Evolutionary conservation across 345 rosid species (phyloP).

Genomic region (Barbarea vulgaris): DNA sequence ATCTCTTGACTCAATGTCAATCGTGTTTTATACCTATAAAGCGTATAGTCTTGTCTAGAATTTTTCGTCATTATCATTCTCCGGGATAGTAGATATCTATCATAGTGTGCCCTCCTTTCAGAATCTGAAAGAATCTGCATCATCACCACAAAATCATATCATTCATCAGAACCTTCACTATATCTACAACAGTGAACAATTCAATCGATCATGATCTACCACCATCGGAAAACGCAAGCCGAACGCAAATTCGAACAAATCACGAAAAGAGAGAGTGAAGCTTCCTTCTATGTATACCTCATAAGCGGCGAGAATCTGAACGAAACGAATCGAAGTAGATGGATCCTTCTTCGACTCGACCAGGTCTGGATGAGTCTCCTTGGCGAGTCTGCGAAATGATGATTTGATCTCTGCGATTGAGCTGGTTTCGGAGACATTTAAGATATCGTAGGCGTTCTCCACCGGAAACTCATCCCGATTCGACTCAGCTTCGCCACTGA

Average conservation of each 20-base stretch:
- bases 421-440: constrained; percentile 66
- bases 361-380: constrained; percentile 92
- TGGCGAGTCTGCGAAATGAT: constrained; percentile 81
- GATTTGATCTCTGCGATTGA: constrained; percentile 85
- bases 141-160: constrained; percentile 25
- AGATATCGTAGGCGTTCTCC: constrained; percentile 71
- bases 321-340: constrained; percentile 61
- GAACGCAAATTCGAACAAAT: too few species aligned
- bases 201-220: not conserved
- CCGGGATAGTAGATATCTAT: constrained; percentile 60
- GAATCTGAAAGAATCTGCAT: constrained; percentile 92
- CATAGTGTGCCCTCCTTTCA: constrained; percentile 68
- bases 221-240: not conserved
- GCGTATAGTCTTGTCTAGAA: constrained; percentile 45
- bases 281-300: constrained; percentile 56
- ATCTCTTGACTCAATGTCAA: constrained; percentile 50
- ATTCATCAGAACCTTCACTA: constrained; percentile 2
- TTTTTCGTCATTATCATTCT: constrained; percentile 54
- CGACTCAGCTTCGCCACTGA: constrained; percentile 53
- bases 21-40: constrained; percentile 46
- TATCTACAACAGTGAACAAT: not conserved
- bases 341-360: constrained; percentile 48
- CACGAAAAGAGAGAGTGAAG: not conserved
- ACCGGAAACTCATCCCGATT: constrained; percentile 56
- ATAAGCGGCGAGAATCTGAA: constrained; percentile 90